phyloP scores from a whole-genome alignment of 176 grass and related monocot genomes.

The Elaeis guineensis region DNA sequence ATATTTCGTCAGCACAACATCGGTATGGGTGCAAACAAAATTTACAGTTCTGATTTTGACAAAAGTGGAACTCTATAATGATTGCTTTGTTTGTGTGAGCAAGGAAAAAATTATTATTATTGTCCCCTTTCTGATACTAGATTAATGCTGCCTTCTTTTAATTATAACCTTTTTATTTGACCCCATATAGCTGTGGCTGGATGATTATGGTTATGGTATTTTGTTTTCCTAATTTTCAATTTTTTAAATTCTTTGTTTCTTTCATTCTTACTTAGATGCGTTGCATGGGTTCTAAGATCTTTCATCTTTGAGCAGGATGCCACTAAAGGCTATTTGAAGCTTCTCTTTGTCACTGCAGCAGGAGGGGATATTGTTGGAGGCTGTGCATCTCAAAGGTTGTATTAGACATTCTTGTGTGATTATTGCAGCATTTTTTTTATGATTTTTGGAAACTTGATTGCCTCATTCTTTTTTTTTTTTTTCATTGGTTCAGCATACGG shows the following conservation, averaged over 20 bases:
- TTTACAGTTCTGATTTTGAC: too few species aligned
- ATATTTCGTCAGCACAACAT: too few species aligned
- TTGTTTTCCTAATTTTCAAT: too few species aligned
- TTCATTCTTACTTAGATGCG: not conserved
- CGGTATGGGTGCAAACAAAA: too few species aligned
- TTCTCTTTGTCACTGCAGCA: slow-evolving; percentile 58
- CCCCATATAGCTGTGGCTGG: too few species aligned
- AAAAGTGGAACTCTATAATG: too few species aligned
- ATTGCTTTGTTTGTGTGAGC: too few species aligned
- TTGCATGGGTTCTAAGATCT: not conserved
- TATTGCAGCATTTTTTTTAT: not conserved
- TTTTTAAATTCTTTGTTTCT: not conserved
- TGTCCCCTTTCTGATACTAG: too few species aligned
- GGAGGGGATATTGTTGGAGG: slow-evolving; percentile 58
- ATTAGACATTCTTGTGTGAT: not conserved
- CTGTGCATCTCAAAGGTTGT: slow-evolving; percentile 59
- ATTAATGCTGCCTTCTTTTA: too few species aligned
- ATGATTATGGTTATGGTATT: too few species aligned
- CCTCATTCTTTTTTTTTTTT: slow-evolving; percentile 9
- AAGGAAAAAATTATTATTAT: too few species aligned
- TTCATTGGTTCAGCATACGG: slow-evolving; percentile 51
- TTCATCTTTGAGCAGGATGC: slow-evolving; percentile 49
- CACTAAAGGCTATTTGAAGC: slow-evolving; percentile 81
- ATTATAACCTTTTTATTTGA: too few species aligned
- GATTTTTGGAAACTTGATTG: slow-evolving; percentile 17